Conservation (phyloP, 106 monocot genomes). For the Narthecium ossifragum region DNA sequence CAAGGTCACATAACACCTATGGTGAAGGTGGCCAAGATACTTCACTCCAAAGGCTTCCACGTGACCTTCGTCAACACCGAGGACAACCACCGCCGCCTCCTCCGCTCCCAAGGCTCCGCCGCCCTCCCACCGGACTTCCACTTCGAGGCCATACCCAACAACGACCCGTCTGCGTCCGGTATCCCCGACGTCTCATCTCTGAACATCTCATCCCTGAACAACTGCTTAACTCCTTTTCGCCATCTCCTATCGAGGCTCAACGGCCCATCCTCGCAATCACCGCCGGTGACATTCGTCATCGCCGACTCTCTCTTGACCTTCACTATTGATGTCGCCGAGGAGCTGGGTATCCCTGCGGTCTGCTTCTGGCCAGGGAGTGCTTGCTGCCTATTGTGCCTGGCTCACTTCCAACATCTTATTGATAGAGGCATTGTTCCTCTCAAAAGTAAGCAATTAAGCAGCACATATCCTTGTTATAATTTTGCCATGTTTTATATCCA, state of each 20-base stretch:
- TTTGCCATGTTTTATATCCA: too few relatives aligned
- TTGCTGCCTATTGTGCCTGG: not conserved
- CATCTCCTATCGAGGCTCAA: constrained; percentile 2
- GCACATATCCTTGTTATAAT: too few relatives aligned
- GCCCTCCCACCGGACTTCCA: not conserved
- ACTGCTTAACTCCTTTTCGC: constrained; percentile 1
- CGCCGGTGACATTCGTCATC: constrained; percentile 9
- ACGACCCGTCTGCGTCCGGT: constrained; percentile 4
- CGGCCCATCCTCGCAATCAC: not conserved
- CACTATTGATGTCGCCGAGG: not conserved
- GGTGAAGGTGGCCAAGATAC: not conserved
- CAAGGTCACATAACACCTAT: constrained; percentile 2
- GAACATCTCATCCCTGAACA: not conserved
- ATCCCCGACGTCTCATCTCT: constrained; percentile 4
- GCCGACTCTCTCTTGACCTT: constrained; percentile 3
- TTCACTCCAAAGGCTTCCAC: constrained; percentile 2
- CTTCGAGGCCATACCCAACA: constrained; percentile 8
- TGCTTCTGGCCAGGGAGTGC: constrained; percentile 5
- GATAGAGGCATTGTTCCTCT: not conserved
- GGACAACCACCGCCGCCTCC: not conserved
- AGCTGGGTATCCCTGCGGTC: constrained; percentile 1
- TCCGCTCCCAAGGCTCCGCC: not conserved
- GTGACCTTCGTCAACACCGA: not conserved
- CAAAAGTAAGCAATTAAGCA: not conserved
- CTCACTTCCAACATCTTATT: not conserved